Evolutionary conservation across 139 green algal species (phyloP), one percentile per base, ranked within the genome.

Genomic region (Chlorella vulgaris): DNA sequence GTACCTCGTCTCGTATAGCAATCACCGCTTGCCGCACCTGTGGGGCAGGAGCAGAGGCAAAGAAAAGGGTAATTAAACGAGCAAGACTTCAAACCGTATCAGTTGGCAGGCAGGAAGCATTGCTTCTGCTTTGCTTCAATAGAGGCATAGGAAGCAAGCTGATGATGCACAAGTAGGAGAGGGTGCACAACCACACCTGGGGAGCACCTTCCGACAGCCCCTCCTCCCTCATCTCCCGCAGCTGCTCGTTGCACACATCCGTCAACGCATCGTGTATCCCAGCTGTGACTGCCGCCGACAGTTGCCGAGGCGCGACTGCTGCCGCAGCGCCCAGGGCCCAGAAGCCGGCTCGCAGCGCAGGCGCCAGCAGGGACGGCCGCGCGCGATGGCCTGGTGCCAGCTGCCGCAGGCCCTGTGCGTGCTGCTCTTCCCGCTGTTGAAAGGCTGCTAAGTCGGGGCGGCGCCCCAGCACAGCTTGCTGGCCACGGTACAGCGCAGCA

Each of bases 201-300:
- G 87, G 40, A 39, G 43, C 81, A 36, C 74, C 38, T 7, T 86
- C 53, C n/a, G 81, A 65, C 3, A 84, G 50, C 4, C 84, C 84
- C 31, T 65, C 79, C 28, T 87, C 87, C 29, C 86, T 70, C 53
- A 94, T 21, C 31, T 81, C 51, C 33, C 89, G 36, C 51, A 94
- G 85, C 74, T 91, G 83, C 47, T 92, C 90, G 31, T 91, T 94
- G 83, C 88, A 91, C 33, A 86, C 76, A 38, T 93, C 90, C 18
- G 70, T 85, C 39, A 93, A 70, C 5, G 82, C 86, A 1, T 93
- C 90, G 47, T 91, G 86, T 28, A 91, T 61, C 0, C 81, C 90
- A 0, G 80, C 89, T 53, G 76, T 35, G 26, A 83, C 77, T 2
- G 77, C 77, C 1, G 77, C 77, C 28, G 50, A 68, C 38, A 83